Evolutionary conservation across 2,329 filamentous ascomycete species (phyloP).

Genomic region (Westerdykella aurantiaca): DNA sequence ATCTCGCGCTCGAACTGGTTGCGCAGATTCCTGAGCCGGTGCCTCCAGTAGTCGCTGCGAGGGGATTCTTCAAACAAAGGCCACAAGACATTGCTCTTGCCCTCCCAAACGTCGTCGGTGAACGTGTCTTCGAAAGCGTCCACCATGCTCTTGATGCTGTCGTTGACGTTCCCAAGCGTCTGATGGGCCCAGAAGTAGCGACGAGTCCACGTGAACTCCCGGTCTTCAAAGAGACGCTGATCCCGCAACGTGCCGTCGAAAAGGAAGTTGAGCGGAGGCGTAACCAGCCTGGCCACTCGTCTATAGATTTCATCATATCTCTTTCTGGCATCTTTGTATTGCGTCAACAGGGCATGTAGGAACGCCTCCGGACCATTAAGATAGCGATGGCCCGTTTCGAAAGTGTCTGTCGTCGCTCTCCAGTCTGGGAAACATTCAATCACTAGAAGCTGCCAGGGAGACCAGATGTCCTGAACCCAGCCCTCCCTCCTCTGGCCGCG

Average conservation of each 20-base stretch:
- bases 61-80: constrained; percentile 46
- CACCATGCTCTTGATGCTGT: constrained; percentile 54
- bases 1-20: constrained; percentile 50
- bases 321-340: constrained; percentile 57
- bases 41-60: constrained; percentile 46
- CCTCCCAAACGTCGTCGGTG: constrained; percentile 54
- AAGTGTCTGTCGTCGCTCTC: constrained; percentile 50
- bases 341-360: constrained; percentile 52
- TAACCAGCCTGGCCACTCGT: constrained; percentile 54
- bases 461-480: constrained; percentile 54
- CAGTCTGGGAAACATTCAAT: constrained; percentile 47
- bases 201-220: constrained; percentile 55
- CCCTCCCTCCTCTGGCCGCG: constrained; percentile 47
- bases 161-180: constrained; percentile 55
- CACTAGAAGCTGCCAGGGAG: constrained; percentile 55
- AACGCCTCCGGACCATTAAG: constrained; percentile 59
- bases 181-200: constrained; percentile 61
- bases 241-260: constrained; percentile 53
- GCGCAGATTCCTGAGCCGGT: constrained; percentile 44
- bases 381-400: constrained; percentile 52
- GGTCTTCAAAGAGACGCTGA: constrained; percentile 56
- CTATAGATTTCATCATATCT: constrained; percentile 54
- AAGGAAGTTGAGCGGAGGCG: constrained; percentile 55
- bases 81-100: constrained; percentile 52
- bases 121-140: constrained; percentile 54